Conservation (phyloP, 129 eudicot species). For the Sambucus nigra region DNA sequence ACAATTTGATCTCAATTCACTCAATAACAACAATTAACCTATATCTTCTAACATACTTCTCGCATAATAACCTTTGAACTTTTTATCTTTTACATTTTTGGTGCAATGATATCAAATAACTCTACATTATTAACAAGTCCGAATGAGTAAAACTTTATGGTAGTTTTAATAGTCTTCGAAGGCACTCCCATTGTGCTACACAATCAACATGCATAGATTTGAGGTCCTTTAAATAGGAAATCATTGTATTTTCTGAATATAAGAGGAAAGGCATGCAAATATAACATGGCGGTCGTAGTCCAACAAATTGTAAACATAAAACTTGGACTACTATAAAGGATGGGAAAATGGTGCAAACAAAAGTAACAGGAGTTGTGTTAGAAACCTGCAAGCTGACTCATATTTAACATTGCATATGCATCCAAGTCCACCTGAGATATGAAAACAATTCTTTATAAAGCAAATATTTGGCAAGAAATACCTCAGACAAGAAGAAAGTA, state of each 20-base stretch:
- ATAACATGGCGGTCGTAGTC: neutral
- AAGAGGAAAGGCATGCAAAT: neutral
- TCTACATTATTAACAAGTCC: neutral
- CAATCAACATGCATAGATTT: neutral
- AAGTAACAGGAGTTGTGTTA: constrained; percentile 8
- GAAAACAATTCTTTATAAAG: neutral
- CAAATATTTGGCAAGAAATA: neutral
- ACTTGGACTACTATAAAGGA: constrained; percentile 7
- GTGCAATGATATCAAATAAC: neutral
- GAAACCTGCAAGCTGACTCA: constrained; percentile 81
- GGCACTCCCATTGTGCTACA: neutral
- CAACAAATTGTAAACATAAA: constrained; percentile 1
- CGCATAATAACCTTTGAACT: neutral
- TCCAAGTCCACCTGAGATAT: constrained; percentile 58
- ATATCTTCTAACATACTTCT: no score
- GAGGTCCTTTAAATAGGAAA: neutral
- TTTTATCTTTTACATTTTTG: neutral
- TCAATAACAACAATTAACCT: no score
- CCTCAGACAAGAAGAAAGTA: neutral
- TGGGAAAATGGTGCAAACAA: constrained; percentile 1
- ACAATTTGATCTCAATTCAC: no score
- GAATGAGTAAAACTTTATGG: no score
- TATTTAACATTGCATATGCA: constrained; percentile 66
- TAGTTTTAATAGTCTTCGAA: neutral
- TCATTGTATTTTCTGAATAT: neutral